Evolutionary conservation across 2,329 filamentous ascomycete species (phyloP).

Genomic region (Dactylellina sp.): DNA sequence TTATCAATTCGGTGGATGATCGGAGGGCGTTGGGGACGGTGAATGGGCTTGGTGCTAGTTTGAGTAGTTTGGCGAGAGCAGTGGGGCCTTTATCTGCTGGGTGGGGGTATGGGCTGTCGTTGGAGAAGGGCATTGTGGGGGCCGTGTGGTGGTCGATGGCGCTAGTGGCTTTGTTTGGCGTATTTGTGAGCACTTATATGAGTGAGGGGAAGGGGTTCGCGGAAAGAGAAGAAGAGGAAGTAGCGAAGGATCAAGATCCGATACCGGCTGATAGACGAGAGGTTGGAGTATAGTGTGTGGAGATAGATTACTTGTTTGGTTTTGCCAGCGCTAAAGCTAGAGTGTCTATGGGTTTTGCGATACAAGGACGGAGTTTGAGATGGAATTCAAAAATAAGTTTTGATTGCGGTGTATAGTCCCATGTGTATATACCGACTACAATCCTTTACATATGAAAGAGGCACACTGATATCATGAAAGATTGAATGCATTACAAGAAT

Average conservation of each 20-base stretch:
- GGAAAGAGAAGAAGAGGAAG: constrained; percentile 41
- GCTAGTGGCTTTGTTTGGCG: constrained; percentile 61
- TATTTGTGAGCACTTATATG: constrained; percentile 56
- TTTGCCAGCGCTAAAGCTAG: too few relatives aligned
- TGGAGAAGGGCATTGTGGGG: constrained; percentile 67
- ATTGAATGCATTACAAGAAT: constrained; percentile 11
- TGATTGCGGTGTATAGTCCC: too few relatives aligned
- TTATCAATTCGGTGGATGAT: constrained; percentile 73
- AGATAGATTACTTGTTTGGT: background rate
- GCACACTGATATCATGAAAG: too few relatives aligned
- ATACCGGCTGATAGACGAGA: background rate
- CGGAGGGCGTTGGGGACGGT: constrained; percentile 71
- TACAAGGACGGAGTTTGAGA: too few relatives aligned
- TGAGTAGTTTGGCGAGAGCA: constrained; percentile 67
- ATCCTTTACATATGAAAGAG: too few relatives aligned
- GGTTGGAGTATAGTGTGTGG: background rate
- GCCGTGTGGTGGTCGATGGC: constrained; percentile 66
- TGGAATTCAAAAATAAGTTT: too few relatives aligned
- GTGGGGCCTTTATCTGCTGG: constrained; percentile 69
- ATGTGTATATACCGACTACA: too few relatives aligned
- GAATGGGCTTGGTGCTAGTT: constrained; percentile 69
- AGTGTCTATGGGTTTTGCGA: too few relatives aligned
- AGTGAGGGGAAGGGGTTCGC: constrained; percentile 58
- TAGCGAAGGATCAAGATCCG: constrained; percentile 10
- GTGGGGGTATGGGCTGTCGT: constrained; percentile 66